Evolutionary conservation across 2,329 filamentous ascomycete species (phyloP).

Genomic region (Penicillium fuscoglaucum): DNA sequence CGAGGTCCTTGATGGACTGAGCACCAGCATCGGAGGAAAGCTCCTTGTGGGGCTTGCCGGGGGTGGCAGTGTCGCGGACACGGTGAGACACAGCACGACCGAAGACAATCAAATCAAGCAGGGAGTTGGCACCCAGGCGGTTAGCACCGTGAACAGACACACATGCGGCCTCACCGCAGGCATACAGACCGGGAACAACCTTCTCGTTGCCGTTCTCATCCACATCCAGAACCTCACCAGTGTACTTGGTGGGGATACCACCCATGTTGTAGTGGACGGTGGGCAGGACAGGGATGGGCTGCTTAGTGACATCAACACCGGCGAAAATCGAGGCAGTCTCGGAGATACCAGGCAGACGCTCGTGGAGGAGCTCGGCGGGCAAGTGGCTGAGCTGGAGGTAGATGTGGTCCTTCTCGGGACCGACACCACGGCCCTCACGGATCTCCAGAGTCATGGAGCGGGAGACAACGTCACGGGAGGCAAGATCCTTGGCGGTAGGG

Average conservation of each 20-base stretch:
- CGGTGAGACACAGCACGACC: conserved; percentile 96
- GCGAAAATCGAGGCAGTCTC: conserved; percentile 97
- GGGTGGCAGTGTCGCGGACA: conserved; percentile 89
- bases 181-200: conserved; percentile 91
- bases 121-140: conserved; percentile 95
- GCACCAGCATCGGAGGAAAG: conserved; percentile 83
- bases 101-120: conserved; percentile 96
- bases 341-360: conserved; percentile 96
- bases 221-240: conserved; percentile 88
- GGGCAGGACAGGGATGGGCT: conserved; percentile 92
- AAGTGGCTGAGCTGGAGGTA: conserved; percentile 97
- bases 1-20: conserved; percentile 80
- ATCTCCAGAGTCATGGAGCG: conserved; percentile 99
- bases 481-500: conserved; percentile 96
- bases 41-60: conserved; percentile 76
- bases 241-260: conserved; percentile 97
- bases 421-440: conserved; percentile 93
- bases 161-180: conserved; percentile 94
- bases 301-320: conserved; percentile 94
- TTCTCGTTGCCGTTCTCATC: conserved; percentile 85
- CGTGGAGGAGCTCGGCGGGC: conserved; percentile 85
- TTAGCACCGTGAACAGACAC: conserved; percentile 98
- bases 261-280: conserved; percentile 99
- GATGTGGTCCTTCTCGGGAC: conserved; percentile 96
- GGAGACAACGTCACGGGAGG: conserved; percentile 92